Conservation (phyloP, 306 rosid genomes). For the Neltuma alba region DNA sequence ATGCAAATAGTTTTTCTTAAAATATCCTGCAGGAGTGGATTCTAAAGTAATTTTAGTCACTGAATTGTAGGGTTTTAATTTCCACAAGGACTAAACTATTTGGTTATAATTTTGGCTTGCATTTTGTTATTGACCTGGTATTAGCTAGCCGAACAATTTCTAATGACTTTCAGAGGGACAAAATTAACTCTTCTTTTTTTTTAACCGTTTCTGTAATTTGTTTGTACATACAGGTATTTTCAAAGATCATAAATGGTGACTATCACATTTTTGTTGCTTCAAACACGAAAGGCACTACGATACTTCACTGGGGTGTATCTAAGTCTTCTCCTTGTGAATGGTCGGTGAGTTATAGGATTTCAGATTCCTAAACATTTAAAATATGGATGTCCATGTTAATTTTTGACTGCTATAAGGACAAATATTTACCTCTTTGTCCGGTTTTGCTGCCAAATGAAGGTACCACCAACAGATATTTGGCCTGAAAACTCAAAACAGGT, state of each 20-base stretch:
- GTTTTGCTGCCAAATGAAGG: slow-evolving; percentile 30
- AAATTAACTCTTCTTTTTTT: no score
- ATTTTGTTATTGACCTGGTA: not conserved
- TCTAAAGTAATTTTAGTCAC: not conserved
- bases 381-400: not conserved
- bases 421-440: slow-evolving; percentile 1
- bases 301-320: slow-evolving; percentile 49
- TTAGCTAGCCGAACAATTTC: not conserved
- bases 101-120: not conserved
- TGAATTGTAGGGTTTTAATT: not conserved
- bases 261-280: slow-evolving; percentile 41
- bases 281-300: slow-evolving; percentile 37
- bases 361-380: not conserved
- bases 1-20: not conserved
- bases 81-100: not conserved
- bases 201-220: not conserved
- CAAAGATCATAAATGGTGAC: slow-evolving; percentile 32
- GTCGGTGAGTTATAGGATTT: slow-evolving; percentile 34
- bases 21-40: not conserved
- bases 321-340: slow-evolving; percentile 38
- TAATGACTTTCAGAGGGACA: slow-evolving; percentile 6
- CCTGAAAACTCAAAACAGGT: slow-evolving; percentile 45
- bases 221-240: slow-evolving; percentile 31
- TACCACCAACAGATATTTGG: slow-evolving; percentile 37
- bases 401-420: not conserved